Evolutionary conservation across 495 filamentous ascomycete species (phyloP).

Genomic region (Hypoxylon cercidicola): DNA sequence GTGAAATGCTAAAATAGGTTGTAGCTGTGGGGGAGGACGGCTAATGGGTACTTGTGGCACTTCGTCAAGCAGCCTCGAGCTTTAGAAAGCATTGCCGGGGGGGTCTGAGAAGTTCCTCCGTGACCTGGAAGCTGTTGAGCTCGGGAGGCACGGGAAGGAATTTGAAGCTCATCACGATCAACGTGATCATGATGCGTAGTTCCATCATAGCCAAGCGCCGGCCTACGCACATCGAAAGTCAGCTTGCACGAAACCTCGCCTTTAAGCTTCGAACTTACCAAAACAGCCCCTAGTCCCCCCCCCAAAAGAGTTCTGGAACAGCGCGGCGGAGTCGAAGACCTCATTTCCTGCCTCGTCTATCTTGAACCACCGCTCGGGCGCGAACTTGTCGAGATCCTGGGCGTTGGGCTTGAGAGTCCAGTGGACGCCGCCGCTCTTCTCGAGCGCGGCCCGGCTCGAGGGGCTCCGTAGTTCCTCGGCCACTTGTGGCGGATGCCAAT

Average conservation of each 20-base stretch:
- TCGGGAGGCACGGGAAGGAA: constrained; percentile 44
- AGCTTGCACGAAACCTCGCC: neutral
- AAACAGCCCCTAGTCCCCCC: constrained; percentile 42
- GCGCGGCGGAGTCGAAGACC: constrained; percentile 38
- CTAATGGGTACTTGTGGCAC: too few relatives aligned
- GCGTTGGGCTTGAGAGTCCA: constrained; percentile 28
- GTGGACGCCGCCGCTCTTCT: constrained; percentile 29
- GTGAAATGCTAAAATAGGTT: too few relatives aligned
- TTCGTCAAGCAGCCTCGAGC: constrained; percentile 25
- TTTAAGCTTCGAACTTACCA: constrained; percentile 19
- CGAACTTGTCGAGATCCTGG: constrained; percentile 39
- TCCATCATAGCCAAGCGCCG: constrained; percentile 44
- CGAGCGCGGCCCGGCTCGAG: constrained; percentile 27
- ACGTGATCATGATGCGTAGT: constrained; percentile 39
- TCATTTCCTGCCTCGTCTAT: constrained; percentile 40
- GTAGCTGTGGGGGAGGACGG: too few relatives aligned
- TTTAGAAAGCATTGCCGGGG: constrained; percentile 20
- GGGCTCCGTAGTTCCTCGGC: constrained; percentile 42
- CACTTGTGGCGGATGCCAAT: constrained; percentile 27
- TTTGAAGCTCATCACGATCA: constrained; percentile 42
- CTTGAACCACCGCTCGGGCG: constrained; percentile 48
- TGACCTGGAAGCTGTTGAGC: constrained; percentile 26
- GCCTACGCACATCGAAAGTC: constrained; percentile 18
- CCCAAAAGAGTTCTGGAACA: constrained; percentile 36
- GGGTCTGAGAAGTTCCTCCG: constrained; percentile 29